These are phyloP conservation scores for Ochromonas danica DNA, from an alignment of 108 stramenopile species.

Conservation along the genomic window DNA sequence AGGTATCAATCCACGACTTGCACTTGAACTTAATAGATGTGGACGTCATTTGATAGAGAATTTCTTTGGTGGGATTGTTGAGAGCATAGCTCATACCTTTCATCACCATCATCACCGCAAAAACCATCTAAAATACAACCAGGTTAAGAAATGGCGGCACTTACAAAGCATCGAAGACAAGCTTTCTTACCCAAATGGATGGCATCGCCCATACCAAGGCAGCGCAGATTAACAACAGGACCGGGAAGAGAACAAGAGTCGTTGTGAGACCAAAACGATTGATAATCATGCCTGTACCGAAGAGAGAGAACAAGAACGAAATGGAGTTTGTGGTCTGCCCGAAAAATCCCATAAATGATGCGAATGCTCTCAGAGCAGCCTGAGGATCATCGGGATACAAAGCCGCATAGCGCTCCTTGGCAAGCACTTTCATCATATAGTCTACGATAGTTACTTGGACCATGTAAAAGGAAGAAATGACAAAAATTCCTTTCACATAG, in stretches of 20 bases:
- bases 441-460: slow-evolving; percentile 96
- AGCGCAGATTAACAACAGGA: slow-evolving; percentile 73
- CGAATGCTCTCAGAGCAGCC: slow-evolving; percentile 55
- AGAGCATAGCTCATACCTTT: slow-evolving; percentile 89
- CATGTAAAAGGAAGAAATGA: slow-evolving; percentile 93
- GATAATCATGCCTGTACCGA: slow-evolving; percentile 91
- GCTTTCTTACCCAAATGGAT: slow-evolving; percentile 29
- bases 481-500: slow-evolving; percentile 95
- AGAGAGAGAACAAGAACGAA: slow-evolving; percentile 79
- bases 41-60: slow-evolving; percentile 88
- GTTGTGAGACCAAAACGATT: slow-evolving; percentile 80
- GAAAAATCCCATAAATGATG: slow-evolving; percentile 91
- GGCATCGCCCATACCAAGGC: slow-evolving; percentile 57
- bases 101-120: slow-evolving; percentile 90
- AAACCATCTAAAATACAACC: slow-evolving; percentile 68
- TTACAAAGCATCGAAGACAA: background rate
- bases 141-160: background rate
- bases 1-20: slow-evolving; percentile 96
- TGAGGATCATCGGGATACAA: slow-evolving; percentile 68
- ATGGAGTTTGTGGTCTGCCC: slow-evolving; percentile 87
- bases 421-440: slow-evolving; percentile 92
- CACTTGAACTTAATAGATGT: slow-evolving; percentile 90
- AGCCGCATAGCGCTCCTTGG: slow-evolving; percentile 74
- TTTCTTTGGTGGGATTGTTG: slow-evolving; percentile 97
- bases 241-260: slow-evolving; percentile 86